A percentile compares a stretch with the other conserved stretches of the same genome.
Evolutionary conservation across 2,329 filamentous ascomycete species (phyloP).

Genomic region (Graphilbum ipis-grandicollis): DNA sequence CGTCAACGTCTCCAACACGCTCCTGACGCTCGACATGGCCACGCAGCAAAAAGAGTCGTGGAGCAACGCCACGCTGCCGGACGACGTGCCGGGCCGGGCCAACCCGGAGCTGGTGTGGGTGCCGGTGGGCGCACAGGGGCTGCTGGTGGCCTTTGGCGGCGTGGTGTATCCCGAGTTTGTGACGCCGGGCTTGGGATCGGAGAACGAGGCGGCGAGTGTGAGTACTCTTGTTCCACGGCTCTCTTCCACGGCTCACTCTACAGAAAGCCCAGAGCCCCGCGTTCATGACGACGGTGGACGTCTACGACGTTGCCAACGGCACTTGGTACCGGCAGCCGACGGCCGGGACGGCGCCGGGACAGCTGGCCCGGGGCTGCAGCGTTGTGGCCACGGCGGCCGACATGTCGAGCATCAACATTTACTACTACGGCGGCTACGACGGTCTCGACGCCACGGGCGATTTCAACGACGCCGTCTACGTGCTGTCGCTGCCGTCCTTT

Average conservation of each 20-base stretch:
- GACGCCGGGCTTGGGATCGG: constrained; percentile 11
- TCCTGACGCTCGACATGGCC: constrained; percentile 45
- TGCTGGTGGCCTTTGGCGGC: constrained; percentile 62
- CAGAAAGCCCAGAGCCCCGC: constrained; percentile 47
- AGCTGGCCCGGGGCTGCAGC: constrained; percentile 51
- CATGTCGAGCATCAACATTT: constrained; percentile 61
- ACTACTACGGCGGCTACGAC: constrained; percentile 66
- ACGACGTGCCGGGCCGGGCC: constrained; percentile 33
- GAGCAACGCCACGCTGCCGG: constrained; percentile 36
- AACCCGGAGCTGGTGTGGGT: constrained; percentile 56
- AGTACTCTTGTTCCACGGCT: no score
- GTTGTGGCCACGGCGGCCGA: constrained; percentile 57
- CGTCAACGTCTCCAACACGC: constrained; percentile 29
- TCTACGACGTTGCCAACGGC: constrained; percentile 58
- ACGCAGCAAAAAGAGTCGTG: constrained; percentile 32
- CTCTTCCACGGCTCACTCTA: no score
- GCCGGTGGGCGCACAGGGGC: constrained; percentile 58
- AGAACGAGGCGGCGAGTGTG: constrained; percentile 22
- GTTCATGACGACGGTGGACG: constrained; percentile 57
- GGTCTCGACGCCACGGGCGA: constrained; percentile 22
- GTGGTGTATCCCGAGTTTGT: constrained; percentile 42
- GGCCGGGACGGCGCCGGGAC: constrained; percentile 38
- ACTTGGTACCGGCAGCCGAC: constrained; percentile 62
- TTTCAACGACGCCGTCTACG: constrained; percentile 57
- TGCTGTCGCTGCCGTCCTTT: constrained; percentile 63